A percentile compares a stretch with the other conserved stretches of the same genome.
phyloP scores from a whole-genome alignment of 805 yeast genomes.

The Candida lessepsii region DNA sequence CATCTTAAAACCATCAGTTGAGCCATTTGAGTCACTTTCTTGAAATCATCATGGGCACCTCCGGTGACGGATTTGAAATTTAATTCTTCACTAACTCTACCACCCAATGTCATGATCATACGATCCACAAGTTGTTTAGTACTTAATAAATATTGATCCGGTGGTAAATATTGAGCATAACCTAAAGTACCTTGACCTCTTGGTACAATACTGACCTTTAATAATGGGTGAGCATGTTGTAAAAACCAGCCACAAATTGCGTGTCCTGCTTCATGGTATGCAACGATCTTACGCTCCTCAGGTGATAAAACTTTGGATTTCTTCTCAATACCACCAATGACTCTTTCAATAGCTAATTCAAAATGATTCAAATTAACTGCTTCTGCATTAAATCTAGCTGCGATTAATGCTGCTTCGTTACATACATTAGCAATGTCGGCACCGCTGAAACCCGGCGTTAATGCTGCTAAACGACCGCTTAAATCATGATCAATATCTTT shows the following conservation, averaged over 20 bases:
- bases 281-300: slow-evolving; percentile 86
- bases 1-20: slow-evolving; percentile 86
- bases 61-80: slow-evolving; percentile 90
- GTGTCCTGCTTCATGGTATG: slow-evolving; percentile 98
- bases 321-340: slow-evolving; percentile 93
- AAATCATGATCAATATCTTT: slow-evolving; percentile 35
- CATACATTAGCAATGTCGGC: slow-evolving; percentile 98
- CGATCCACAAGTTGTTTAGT: slow-evolving; percentile 80
- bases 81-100: slow-evolving; percentile 93
- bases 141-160: slow-evolving; percentile 78
- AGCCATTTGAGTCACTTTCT: slow-evolving; percentile 93
- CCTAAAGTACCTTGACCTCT: slow-evolving; percentile 97
- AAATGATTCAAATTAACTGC: slow-evolving; percentile 75
- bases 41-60: slow-evolving; percentile 96
- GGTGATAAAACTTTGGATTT: slow-evolving; percentile 79
- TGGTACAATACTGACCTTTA: slow-evolving; percentile 95
- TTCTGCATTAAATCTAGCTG: slow-evolving; percentile 79
- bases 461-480: slow-evolving; percentile 86
- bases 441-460: slow-evolving; percentile 98
- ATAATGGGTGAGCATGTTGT: slow-evolving; percentile 85
- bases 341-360: slow-evolving; percentile 96
- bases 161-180: slow-evolving; percentile 95
- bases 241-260: slow-evolving; percentile 98
- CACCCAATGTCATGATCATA: slow-evolving; percentile 97
- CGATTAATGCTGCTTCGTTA: slow-evolving; percentile 96